These are phyloP conservation scores for Reticulascus tulasneorum DNA, from an alignment of 2,329 filamentous ascomycete genomes.

Conservation along the genomic window DNA sequence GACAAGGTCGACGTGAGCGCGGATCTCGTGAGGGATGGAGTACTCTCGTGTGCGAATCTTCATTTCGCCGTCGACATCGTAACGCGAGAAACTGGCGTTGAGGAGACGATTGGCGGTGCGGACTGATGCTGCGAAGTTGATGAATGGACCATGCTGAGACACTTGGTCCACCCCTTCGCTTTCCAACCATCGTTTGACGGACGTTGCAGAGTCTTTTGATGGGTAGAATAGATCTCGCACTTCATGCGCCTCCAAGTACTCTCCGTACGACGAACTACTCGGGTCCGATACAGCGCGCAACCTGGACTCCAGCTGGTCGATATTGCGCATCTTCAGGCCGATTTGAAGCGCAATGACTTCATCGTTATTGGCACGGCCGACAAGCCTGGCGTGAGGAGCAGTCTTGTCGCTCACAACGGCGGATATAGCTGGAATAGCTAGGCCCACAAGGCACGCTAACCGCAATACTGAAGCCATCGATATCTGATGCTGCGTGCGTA, in stretches of 20 bases:
- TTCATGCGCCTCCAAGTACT: slow-evolving; percentile 15
- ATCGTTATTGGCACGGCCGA: no score
- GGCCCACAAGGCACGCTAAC: no score
- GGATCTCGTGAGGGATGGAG: slow-evolving; percentile 25
- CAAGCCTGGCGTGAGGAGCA: no score
- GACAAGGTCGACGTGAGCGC: slow-evolving; percentile 35
- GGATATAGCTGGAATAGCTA: no score
- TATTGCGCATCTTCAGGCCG: slow-evolving; percentile 13
- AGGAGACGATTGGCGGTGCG: slow-evolving; percentile 31
- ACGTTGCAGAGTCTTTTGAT: slow-evolving; percentile 8
- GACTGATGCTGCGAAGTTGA: slow-evolving; percentile 27
- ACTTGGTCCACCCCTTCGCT: no score
- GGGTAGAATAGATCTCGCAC: slow-evolving; percentile 16
- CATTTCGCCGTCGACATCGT: slow-evolving; percentile 28
- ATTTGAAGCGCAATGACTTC: no score
- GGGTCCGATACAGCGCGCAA: slow-evolving; percentile 17
- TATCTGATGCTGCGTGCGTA: no score
- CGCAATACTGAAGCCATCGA: no score
- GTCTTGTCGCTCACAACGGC: no score
- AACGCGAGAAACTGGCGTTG: slow-evolving; percentile 34
- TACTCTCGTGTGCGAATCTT: slow-evolving; percentile 24
- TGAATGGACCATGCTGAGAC: no score
- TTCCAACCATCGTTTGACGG: slow-evolving; percentile 15
- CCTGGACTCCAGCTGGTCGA: slow-evolving; percentile 15
- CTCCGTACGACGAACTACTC: slow-evolving; percentile 17